Evolutionary conservation across 345 rosid species (phyloP).

Genomic region (Draba incana): DNA sequence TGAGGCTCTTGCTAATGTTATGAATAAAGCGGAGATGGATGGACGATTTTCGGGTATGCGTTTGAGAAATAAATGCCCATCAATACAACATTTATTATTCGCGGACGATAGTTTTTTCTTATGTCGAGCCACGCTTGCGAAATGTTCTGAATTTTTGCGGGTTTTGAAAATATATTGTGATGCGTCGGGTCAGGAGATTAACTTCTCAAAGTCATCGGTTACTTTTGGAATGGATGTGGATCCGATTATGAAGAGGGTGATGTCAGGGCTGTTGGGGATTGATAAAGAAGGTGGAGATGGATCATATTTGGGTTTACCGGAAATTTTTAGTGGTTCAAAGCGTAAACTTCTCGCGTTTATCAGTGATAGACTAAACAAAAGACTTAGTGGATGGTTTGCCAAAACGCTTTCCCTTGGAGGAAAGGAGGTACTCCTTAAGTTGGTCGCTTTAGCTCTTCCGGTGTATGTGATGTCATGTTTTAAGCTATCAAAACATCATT

Average conservation of each 20-base stretch:
- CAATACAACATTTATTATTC: neutral
- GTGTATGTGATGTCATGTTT: too few species aligned
- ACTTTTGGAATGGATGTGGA: neutral
- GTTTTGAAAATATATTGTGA: neutral
- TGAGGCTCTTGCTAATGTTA: neutral
- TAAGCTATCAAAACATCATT: too few species aligned
- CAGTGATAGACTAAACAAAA: too few species aligned
- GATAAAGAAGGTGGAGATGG: too few species aligned
- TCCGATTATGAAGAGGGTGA: neutral
- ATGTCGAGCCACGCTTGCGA: neutral
- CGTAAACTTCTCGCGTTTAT: too few species aligned
- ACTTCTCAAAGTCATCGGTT: neutral
- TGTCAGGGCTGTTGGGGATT: neutral
- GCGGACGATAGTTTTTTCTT: neutral
- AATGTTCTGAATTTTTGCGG: neutral
- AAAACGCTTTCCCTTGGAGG: too few species aligned
- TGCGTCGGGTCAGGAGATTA: neutral
- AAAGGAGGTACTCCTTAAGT: too few species aligned
- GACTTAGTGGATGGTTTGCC: too few species aligned
- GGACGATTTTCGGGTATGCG: neutral
- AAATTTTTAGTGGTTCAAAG: too few species aligned
- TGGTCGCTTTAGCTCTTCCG: too few species aligned
- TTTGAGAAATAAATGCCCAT: neutral
- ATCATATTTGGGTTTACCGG: too few species aligned
- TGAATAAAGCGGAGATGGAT: neutral